Evolutionary conservation across 1,139 yeast species (phyloP).

Genomic region (Candida buenavistaensis): DNA sequence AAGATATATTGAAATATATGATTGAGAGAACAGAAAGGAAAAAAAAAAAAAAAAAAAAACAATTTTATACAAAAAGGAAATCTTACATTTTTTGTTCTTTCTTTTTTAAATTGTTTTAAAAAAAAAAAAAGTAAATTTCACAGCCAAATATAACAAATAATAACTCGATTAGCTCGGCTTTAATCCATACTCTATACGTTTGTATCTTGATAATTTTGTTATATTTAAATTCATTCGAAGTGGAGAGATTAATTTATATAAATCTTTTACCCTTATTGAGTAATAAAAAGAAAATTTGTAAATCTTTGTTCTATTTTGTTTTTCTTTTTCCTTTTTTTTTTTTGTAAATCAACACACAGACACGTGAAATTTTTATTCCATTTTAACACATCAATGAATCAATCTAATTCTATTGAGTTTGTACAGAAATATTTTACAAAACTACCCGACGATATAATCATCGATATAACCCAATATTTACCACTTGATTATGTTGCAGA

Average conservation of each 20-base stretch:
- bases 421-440: slow-evolving; percentile 14
- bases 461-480: slow-evolving; percentile 23
- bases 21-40: slow-evolving; percentile 6
- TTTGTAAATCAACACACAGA: too few species aligned
- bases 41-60: not conserved
- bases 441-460: slow-evolving; percentile 31
- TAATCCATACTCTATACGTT: too few species aligned
- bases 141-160: too few species aligned
- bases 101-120: too few species aligned
- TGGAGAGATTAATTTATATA: not conserved
- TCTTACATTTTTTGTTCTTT: too few species aligned
- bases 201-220: too few species aligned
- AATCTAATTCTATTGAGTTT: not conserved
- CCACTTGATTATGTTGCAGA: slow-evolving; percentile 29
- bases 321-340: too few species aligned
- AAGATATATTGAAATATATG: slow-evolving; percentile 12
- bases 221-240: too few species aligned
- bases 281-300: not conserved
- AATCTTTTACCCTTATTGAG: slow-evolving; percentile 1
- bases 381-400: not conserved
- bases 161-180: too few species aligned
- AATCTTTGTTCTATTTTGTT: too few species aligned
- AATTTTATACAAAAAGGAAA: not conserved
- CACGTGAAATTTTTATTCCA: not conserved
- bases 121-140: too few species aligned